Percentiles rank a stretch among this genome's conserved stretches.
Conservation (phyloP, 495 filamentous ascomycete species). For the Usnea hakonensis region DNA sequence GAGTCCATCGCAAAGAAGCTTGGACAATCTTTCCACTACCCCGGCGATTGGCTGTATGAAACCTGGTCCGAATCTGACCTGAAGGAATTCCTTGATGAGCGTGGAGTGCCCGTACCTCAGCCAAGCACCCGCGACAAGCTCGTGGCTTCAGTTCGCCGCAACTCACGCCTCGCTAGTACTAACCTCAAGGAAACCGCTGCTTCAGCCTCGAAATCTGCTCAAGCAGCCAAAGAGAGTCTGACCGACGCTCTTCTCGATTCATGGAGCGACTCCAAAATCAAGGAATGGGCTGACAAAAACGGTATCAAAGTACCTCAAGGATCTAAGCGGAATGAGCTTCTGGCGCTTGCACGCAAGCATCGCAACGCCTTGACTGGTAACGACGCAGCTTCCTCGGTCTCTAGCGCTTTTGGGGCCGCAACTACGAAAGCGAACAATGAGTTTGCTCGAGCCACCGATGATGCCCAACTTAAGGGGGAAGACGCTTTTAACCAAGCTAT, state of each 20-base stretch:
- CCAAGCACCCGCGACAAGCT: slow-evolving; percentile 79
- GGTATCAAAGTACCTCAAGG: slow-evolving; percentile 81
- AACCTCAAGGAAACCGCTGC: slow-evolving; percentile 51
- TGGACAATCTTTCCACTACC: slow-evolving; percentile 73
- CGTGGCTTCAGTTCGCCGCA: slow-evolving; percentile 82
- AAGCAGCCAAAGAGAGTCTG: slow-evolving; percentile 59
- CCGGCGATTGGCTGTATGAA: slow-evolving; percentile 92
- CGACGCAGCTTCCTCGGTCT: slow-evolving; percentile 51
- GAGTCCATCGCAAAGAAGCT: slow-evolving; percentile 73
- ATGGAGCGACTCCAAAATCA: slow-evolving; percentile 78
- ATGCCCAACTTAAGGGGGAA: slow-evolving; percentile 53
- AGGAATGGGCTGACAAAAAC: slow-evolving; percentile 71
- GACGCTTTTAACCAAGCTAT: slow-evolving; percentile 60
- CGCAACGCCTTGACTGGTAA: slow-evolving; percentile 66
- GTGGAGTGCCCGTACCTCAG: slow-evolving; percentile 82
- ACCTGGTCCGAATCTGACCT: slow-evolving; percentile 74
- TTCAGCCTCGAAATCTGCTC: slow-evolving; percentile 57
- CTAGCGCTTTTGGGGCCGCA: slow-evolving; percentile 67
- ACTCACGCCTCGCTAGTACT: slow-evolving; percentile 70
- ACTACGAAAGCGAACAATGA: slow-evolving; percentile 75
- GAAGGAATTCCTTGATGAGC: slow-evolving; percentile 81
- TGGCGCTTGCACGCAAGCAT: slow-evolving; percentile 87
- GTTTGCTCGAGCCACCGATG: slow-evolving; percentile 67
- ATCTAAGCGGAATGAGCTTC: slow-evolving; percentile 77
- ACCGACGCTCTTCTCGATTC: slow-evolving; percentile 78